phyloP scores from a whole-genome alignment of 495 filamentous ascomycete genomes.

The Penicillium coffeae region DNA sequence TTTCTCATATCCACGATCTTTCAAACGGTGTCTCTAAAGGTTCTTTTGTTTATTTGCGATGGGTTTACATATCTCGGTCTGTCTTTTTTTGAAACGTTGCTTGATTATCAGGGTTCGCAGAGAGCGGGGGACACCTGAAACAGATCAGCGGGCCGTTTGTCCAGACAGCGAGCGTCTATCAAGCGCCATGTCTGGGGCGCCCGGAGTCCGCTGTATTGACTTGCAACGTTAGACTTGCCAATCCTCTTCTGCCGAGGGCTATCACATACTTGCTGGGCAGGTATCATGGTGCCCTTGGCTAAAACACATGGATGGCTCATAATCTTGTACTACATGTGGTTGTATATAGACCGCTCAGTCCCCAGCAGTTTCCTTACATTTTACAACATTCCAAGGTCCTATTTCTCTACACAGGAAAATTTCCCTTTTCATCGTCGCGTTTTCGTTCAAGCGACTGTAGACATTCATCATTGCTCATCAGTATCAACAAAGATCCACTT shows the following conservation, averaged over 20 bases:
- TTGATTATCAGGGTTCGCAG: conserved; percentile 8
- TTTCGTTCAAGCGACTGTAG: conserved; percentile 16
- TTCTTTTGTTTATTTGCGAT: conserved; percentile 19
- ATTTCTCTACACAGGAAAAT: no score
- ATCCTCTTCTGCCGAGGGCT: conserved; percentile 11
- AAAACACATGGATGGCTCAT: conserved; percentile 8
- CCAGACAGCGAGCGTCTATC: background rate
- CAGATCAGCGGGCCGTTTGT: conserved; percentile 7
- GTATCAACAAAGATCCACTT: background rate
- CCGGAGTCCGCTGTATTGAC: conserved; percentile 5
- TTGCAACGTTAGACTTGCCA: conserved; percentile 2
- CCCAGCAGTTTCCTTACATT: conserved; percentile 11
- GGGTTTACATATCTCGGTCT: conserved; percentile 20
- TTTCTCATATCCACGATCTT: conserved; percentile 11
- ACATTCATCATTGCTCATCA: conserved; percentile 23
- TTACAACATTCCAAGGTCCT: conserved; percentile 3
- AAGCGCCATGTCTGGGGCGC: background rate
- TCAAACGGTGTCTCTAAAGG: conserved; percentile 14
- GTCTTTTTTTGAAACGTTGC: conserved; percentile 7
- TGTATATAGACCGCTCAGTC: conserved; percentile 29
- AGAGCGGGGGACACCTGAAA: conserved; percentile 12
- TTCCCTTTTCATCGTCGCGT: no score
- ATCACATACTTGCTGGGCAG: conserved; percentile 17
- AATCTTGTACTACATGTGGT: conserved; percentile 8
- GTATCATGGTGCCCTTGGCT: conserved; percentile 14